Base-by-base conservation (phyloP, 805 yeast genomes). In the Hanseniaspora guilliermondii region DNA sequence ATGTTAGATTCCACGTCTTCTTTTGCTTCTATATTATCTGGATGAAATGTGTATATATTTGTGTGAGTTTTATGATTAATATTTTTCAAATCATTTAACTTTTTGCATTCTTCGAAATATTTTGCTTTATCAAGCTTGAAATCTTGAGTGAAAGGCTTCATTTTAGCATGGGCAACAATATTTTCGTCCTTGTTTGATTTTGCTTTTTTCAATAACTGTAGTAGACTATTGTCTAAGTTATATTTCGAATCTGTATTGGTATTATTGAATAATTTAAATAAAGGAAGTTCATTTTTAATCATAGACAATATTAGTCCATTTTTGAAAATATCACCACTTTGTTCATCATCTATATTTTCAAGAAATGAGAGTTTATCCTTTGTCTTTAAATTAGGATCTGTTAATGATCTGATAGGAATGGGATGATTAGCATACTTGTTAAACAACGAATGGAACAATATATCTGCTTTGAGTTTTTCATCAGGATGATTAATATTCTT, bases 361-460 rank as follows among this genome's bases (percentile, higher is more conserved):
- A 39, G 27, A 17, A 39, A 7, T 3, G 27, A 39, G 21, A 39
- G 5, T 16, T 42, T 42, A n/a, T 42, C 16, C 6, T 4, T 25
- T n/a, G 17, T 19, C 8, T 19, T 32, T 17, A 2, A 16, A 16
- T 11, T 25, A 6, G 17, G 7, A 14, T 30, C 21, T 19, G 25
- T n/a, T 22, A 39, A 22, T 22, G 27, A 12, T 22, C 14, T 44
- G 9, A 44, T 19, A 11, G 47, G 47, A 19, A 44, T 44, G 7
- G 47, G 47, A 19, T 44, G 47, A 24, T 44, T 44, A 16, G 36
- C 33, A 21, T 27, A 44, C n/a, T 44, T 44, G 24, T 44, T 44
- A 11, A 44, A 44, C 7, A 44, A 44, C 2, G 33, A 27, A 32
- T 44, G 33, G 19, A n/a, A 44, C 25, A 27, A 27, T n/a, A 44